Percentiles rank a stretch among this genome's conserved stretches.
These are phyloP conservation scores for Calendula officinalis DNA, from an alignment of 129 eudicot genomes.

Conservation along the genomic window DNA sequence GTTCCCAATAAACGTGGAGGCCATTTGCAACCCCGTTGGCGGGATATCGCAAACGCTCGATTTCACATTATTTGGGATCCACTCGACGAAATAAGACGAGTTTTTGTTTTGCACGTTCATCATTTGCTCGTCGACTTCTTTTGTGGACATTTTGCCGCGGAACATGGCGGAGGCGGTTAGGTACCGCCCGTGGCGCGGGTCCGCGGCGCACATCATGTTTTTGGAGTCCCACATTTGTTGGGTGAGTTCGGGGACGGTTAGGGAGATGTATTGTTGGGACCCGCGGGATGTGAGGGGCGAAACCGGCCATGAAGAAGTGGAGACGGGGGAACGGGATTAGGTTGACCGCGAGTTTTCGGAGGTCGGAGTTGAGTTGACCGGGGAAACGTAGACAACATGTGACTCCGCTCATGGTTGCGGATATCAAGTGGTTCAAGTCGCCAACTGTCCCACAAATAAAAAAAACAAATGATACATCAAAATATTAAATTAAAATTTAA, in stretches of 20 bases:
- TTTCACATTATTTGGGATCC: conserved; percentile 69
- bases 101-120: conserved; percentile 71
- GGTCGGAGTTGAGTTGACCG: conserved; percentile 66
- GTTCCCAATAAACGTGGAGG: conserved; percentile 66
- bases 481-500: too few relatives aligned
- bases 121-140: conserved; percentile 70
- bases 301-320: conserved; percentile 77
- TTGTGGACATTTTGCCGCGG: conserved; percentile 67
- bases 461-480: too few relatives aligned
- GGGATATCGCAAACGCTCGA: conserved; percentile 76
- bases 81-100: conserved; percentile 70
- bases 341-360: conserved; percentile 64
- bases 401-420: conserved; percentile 73
- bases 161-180: conserved; percentile 66
- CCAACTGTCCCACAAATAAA: conserved; percentile 38
- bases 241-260: conserved; percentile 63
- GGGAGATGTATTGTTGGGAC: conserved; percentile 56
- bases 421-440: conserved; percentile 64
- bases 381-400: conserved; percentile 70
- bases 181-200: conserved; percentile 70
- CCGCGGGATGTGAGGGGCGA: conserved; percentile 72
- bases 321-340: conserved; percentile 71
- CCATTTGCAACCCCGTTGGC: conserved; percentile 62
- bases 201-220: conserved; percentile 77
- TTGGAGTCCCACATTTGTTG: conserved; percentile 82